Base-by-base conservation (phyloP, 1,139 yeast species). In the Magnusiomyces magnusii region DNA sequence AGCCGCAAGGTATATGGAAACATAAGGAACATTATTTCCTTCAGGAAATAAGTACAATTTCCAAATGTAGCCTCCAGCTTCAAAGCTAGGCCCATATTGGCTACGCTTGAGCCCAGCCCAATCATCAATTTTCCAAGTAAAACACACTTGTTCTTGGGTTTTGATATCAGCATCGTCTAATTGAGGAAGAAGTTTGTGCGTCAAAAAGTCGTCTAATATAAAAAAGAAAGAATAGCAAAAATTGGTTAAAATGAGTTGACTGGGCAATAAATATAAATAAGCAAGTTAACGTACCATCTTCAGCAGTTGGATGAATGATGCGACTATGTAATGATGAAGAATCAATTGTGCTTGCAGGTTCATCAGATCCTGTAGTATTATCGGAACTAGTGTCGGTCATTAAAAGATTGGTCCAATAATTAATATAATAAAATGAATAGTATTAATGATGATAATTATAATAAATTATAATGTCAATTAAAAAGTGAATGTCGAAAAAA, bases 41-140 rank as follows among this genome's bases (percentile, higher is more conserved):
- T 80, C 80, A 0, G 97, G 97, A 69, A 90, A 89, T 51, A 92
- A 72, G 56, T 92, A 75, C 7, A 90, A 72, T 65, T 86, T 83
- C 90, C 95, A 91, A 34, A 81, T 81, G 68, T 74, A 85, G 9
- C 82, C 86, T 1, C 95, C 96, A 63, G 86, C 80, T 58, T 73
- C 77, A 66, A 86, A 86, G 17, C 73, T 71, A 0, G 85, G 79
- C 64, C 86, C 79, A 41, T 73, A 71, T 28, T 73, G 74, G 66
- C 75, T 77, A 39, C 78, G 79, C 3, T 76, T 76, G 52, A 88
- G 74, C 1, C 73, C 70, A 54, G 75, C 70, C 86, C 95, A 87
- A 66, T 85, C 83, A 15, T 76, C 75, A 58, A 93, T 86, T 58
- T 81, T 80, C 97, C 98, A 93, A 3, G 92, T 87, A 68, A 75